These are phyloP conservation scores for Moricandia arvensis DNA, from an alignment of 345 rosid genomes.

Conservation along the genomic window DNA sequence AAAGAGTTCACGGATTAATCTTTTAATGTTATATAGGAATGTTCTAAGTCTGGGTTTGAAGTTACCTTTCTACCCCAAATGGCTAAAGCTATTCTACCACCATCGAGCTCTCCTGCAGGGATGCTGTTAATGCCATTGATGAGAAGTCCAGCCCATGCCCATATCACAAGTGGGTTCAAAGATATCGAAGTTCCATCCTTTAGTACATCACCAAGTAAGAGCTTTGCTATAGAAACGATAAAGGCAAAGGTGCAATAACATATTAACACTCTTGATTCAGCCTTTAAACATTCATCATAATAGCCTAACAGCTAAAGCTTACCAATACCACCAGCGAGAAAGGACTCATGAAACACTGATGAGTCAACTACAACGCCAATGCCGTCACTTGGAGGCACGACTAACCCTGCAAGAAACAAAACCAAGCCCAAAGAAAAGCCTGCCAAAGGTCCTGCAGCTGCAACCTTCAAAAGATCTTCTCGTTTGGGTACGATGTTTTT, in stretches of 20 bases:
- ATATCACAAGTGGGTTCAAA: slow-evolving; percentile 78
- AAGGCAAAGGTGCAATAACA: neutral
- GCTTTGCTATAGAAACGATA: slow-evolving; percentile 58
- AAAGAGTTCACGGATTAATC: neutral
- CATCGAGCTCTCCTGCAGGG: slow-evolving; percentile 94
- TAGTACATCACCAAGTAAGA: slow-evolving; percentile 74
- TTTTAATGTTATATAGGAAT: neutral
- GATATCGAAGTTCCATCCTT: slow-evolving; percentile 86
- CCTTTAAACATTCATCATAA: slow-evolving; percentile 6
- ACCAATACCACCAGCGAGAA: slow-evolving; percentile 90
- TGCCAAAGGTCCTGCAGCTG: slow-evolving; percentile 93
- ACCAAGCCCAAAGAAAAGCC: slow-evolving; percentile 80
- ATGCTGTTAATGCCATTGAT: slow-evolving; percentile 94
- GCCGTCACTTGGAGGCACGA: slow-evolving; percentile 86
- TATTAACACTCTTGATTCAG: neutral
- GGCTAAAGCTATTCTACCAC: slow-evolving; percentile 78
- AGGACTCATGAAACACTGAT: slow-evolving; percentile 91
- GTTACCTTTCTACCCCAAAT: slow-evolving; percentile 97
- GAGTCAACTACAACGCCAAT: slow-evolving; percentile 83
- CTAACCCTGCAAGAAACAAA: slow-evolving; percentile 75
- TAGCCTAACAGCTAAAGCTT: slow-evolving; percentile 31
- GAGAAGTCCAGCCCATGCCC: slow-evolving; percentile 99
- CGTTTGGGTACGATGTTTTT: slow-evolving; percentile 74
- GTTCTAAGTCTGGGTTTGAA: neutral
- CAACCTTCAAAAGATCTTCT: slow-evolving; percentile 86